Evolutionary conservation across 768 basidiomycete genomes (phyloP).

Genomic region (Suillus luteus): DNA sequence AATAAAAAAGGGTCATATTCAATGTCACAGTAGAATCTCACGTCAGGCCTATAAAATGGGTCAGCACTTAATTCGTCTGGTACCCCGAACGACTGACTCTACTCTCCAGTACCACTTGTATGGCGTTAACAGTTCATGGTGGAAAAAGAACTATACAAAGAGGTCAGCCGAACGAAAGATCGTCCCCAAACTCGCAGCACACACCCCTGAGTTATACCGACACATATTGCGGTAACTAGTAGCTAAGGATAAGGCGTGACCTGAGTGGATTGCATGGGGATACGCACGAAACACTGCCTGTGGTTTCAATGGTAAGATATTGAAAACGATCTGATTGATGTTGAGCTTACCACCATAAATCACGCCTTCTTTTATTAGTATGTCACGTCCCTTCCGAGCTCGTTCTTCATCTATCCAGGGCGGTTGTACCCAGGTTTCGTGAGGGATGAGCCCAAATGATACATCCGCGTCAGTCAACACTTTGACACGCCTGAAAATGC

Average conservation of each 20-base stretch:
- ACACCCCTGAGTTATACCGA: constrained; percentile 68
- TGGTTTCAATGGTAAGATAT: constrained; percentile 8
- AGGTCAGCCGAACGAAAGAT: constrained; percentile 12
- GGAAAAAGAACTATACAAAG: constrained; percentile 50
- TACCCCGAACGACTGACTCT: constrained; percentile 39
- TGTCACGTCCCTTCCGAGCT: constrained; percentile 52
- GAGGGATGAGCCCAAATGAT: constrained; percentile 60
- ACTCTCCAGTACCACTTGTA: constrained; percentile 70
- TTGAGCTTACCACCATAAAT: constrained; percentile 48
- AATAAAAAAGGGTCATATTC: constrained; percentile 53
- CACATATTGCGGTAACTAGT: constrained; percentile 72
- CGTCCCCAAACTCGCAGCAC: constrained; percentile 18
- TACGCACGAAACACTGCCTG: constrained; percentile 48
- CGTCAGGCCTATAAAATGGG: constrained; percentile 40
- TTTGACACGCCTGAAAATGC: constrained; percentile 32
- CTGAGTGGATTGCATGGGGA: background rate
- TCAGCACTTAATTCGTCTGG: constrained; percentile 1
- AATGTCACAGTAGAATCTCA: constrained; percentile 57
- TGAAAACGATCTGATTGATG: constrained; percentile 1
- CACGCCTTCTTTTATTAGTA: constrained; percentile 49
- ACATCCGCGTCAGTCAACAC: constrained; percentile 45
- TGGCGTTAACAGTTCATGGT: constrained; percentile 50
- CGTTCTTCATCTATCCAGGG: constrained; percentile 70
- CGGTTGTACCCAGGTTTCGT: constrained; percentile 70
- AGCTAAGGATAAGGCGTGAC: background rate